phyloP scores from a whole-genome alignment of 2,329 filamentous ascomycete species.

The Aspergillus luchuensis region DNA sequence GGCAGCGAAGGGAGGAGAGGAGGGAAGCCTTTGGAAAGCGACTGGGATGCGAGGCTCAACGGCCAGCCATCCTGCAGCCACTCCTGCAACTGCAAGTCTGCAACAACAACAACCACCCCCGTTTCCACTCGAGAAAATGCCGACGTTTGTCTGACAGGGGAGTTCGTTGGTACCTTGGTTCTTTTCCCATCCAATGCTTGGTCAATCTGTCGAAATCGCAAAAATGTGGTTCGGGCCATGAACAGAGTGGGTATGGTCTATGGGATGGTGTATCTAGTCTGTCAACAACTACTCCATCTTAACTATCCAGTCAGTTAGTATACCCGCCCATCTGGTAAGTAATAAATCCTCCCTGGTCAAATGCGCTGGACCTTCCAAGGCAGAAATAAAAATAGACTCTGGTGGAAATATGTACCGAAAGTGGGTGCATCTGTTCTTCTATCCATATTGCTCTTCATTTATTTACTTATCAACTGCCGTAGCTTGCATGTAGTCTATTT shows the following conservation, averaged over 20 bases:
- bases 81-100: not conserved
- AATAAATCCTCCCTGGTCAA: too few species aligned
- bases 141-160: not conserved
- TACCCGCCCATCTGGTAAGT: too few species aligned
- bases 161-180: not conserved
- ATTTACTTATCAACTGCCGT: not conserved
- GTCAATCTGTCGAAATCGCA: not conserved
- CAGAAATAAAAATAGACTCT: constrained; percentile 1
- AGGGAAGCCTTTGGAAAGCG: not conserved
- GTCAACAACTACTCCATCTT: too few species aligned
- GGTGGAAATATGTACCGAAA: not conserved
- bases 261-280: not conserved
- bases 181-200: not conserved
- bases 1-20: not conserved
- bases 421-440: not conserved
- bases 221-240: not conserved
- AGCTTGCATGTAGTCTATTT: not conserved
- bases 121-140: not conserved
- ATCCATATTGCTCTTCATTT: constrained; percentile 2
- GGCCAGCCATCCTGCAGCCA: not conserved
- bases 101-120: not conserved
- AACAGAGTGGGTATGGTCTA: not conserved
- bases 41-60: not conserved
- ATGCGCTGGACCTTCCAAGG: not conserved
- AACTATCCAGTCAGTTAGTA: too few species aligned